These are phyloP conservation scores for Candida frijolesensis DNA, from an alignment of 1,139 yeast species.

Conservation along the genomic window DNA sequence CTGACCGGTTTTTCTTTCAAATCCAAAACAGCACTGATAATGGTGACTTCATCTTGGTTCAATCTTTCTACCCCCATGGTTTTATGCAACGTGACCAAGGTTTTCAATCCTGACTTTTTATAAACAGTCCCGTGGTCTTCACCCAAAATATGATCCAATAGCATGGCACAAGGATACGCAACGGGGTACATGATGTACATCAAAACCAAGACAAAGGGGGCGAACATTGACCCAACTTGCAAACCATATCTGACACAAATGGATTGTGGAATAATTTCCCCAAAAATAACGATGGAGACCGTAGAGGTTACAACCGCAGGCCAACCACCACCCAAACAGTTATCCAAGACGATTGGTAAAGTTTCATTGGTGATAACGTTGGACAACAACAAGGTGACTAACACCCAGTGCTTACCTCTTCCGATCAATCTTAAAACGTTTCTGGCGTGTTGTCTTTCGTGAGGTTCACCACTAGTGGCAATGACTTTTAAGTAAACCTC, in stretches of 20 bases:
- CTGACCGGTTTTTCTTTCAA: slow-evolving; percentile 88
- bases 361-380: slow-evolving; percentile 96
- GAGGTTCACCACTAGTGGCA: slow-evolving; percentile 55
- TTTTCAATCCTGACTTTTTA: slow-evolving; percentile 89
- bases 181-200: slow-evolving; percentile 93
- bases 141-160: slow-evolving; percentile 82
- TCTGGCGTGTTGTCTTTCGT: slow-evolving; percentile 71
- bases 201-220: slow-evolving; percentile 81
- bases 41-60: slow-evolving; percentile 94
- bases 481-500: slow-evolving; percentile 84
- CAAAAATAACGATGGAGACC: slow-evolving; percentile 89
- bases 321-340: slow-evolving; percentile 96
- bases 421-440: slow-evolving; percentile 74
- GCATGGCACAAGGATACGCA: slow-evolving; percentile 85
- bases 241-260: slow-evolving; percentile 91
- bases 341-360: slow-evolving; percentile 88
- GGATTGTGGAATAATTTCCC: slow-evolving; percentile 95
- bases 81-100: slow-evolving; percentile 87
- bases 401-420: slow-evolving; percentile 96
- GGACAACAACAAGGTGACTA: slow-evolving; percentile 80
- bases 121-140: slow-evolving; percentile 97
- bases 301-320: slow-evolving; percentile 95
- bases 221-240: slow-evolving; percentile 85
- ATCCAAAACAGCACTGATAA: slow-evolving; percentile 90
- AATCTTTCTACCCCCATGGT: slow-evolving; percentile 95